phyloP scores from a whole-genome alignment of 208 protist genomes.

The Strigomonas culicis region DNA sequence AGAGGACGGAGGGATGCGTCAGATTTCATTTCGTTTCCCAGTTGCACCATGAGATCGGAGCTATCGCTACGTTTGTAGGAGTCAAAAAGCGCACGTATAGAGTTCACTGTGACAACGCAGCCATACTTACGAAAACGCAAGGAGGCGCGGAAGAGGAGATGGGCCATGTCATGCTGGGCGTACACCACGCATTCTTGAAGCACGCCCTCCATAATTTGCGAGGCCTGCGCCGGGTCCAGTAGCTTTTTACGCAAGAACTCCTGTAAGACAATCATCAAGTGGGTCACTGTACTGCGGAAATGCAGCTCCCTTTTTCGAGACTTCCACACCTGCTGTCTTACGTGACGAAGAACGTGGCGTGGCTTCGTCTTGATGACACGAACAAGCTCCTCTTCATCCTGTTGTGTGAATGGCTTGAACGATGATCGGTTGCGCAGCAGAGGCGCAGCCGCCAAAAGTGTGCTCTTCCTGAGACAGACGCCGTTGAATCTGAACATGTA shows the following conservation, averaged over 20 bases:
- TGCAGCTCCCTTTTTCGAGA: conserved; percentile 82
- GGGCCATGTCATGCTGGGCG: conserved; percentile 87
- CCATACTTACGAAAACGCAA: conserved; percentile 89
- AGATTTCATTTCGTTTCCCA: conserved; percentile 78
- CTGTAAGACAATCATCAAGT: conserved; percentile 89
- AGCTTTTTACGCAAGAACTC: conserved; percentile 86
- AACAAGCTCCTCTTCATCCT: conserved; percentile 85
- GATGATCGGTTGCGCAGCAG: conserved; percentile 10
- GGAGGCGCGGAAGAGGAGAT: conserved; percentile 84
- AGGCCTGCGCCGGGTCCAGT: conserved; percentile 75
- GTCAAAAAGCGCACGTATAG: conserved; percentile 79
- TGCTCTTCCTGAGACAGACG: not conserved
- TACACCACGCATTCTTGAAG: conserved; percentile 85
- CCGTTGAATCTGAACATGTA: not conserved
- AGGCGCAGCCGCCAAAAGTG: not conserved
- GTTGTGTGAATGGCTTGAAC: conserved; percentile 82
- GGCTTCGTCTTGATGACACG: conserved; percentile 81
- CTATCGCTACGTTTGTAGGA: conserved; percentile 85
- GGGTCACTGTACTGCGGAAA: conserved; percentile 87
- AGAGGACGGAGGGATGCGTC: conserved; percentile 69
- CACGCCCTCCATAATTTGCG: conserved; percentile 85
- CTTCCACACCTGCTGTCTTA: conserved; percentile 85
- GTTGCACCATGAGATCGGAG: conserved; percentile 78
- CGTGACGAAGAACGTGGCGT: conserved; percentile 83
- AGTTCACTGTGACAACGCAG: conserved; percentile 70